Evolutionary conservation across 176 grass and related monocot species (phyloP), one percentile per base, ranked within the genome.

Genomic region (Triticum timopheevii): DNA sequence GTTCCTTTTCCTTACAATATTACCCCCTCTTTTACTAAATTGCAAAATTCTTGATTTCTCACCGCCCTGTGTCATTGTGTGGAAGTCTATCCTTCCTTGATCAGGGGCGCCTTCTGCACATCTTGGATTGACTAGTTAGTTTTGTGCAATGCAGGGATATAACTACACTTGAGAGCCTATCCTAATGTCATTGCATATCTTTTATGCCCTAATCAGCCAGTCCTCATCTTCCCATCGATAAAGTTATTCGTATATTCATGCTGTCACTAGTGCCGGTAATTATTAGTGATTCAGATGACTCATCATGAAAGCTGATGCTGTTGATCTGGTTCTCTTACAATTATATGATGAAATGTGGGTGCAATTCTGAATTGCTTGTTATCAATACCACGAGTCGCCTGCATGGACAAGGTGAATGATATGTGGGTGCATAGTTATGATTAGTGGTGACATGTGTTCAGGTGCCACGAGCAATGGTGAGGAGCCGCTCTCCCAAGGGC

Each of bases 401-500:
- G 13, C 13, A 58, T 67, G 69, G 27, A 59, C 63, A 30, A 44
- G 79, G 10, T 72, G 54, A 80, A 73, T 47, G 54, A 30, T 49
- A 17, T 40, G 1, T 47, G 36, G 77, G 56, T n/a, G 9, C 58
- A 42, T 10, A 42, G 22, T 82, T 69, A 44, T 82, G 66, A 82
- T 58, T 35, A 23, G 22, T 58, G 45, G 11, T 25, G 73, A 35
- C 30, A n/a, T 44, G 15, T 65, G 10, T 72, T 33, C 88, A 85
- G 78, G 42, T 25, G 58, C 65, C 19, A 2, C 62, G 20, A 75
- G 13, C 66, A 68, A 98, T 98, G 96, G 82, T 92, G 91, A 93
- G 88, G 83, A 90, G 92, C 84, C 90, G 93, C 77, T 91, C 93
- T 59, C 13, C 85, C 9, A 87, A 88, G 65, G 90, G 93, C 80